Conservation (phyloP, 129 eudicot genomes). For the Artemisia argyi region DNA sequence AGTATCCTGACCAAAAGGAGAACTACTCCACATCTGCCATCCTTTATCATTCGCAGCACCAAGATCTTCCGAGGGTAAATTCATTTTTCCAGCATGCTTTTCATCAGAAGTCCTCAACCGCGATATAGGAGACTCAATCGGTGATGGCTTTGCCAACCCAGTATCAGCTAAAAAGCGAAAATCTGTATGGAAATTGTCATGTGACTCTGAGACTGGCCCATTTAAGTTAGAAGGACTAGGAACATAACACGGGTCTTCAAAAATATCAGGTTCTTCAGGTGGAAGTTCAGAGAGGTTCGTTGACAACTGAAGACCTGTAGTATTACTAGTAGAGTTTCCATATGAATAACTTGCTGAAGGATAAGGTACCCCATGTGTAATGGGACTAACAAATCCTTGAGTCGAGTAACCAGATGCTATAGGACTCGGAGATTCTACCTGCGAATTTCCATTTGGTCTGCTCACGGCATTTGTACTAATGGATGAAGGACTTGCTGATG, state of each 20-base stretch:
- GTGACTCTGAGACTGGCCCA: constrained; percentile 81
- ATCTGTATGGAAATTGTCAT: constrained; percentile 70
- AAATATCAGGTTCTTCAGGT: constrained; percentile 63
- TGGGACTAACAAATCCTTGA: constrained; percentile 58
- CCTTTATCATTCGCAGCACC: constrained; percentile 45
- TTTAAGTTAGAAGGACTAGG: constrained; percentile 68
- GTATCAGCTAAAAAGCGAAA: constrained; percentile 57
- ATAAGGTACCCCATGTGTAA: constrained; percentile 61
- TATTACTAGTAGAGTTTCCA: constrained; percentile 32
- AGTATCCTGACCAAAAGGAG: constrained; percentile 70
- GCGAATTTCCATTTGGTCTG: constrained; percentile 59
- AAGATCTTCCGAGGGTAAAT: constrained; percentile 30
- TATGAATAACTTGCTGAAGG: constrained; percentile 37
- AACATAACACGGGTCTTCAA: constrained; percentile 85
- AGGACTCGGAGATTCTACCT: constrained; percentile 53
- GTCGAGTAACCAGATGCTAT: constrained; percentile 30
- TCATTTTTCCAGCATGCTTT: constrained; percentile 36
- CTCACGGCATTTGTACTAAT: constrained; percentile 45
- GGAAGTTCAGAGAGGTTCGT: constrained; percentile 43
- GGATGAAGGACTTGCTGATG: constrained; percentile 51
- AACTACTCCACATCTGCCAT: constrained; percentile 88
- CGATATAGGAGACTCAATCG: constrained; percentile 79
- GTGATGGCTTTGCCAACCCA: constrained; percentile 54
- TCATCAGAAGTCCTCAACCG: constrained; percentile 47
- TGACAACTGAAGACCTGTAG: constrained; percentile 32